Evolutionary conservation across 441 rosid genomes (phyloP).

Genomic region (Bocquillonia castaneifolia): DNA sequence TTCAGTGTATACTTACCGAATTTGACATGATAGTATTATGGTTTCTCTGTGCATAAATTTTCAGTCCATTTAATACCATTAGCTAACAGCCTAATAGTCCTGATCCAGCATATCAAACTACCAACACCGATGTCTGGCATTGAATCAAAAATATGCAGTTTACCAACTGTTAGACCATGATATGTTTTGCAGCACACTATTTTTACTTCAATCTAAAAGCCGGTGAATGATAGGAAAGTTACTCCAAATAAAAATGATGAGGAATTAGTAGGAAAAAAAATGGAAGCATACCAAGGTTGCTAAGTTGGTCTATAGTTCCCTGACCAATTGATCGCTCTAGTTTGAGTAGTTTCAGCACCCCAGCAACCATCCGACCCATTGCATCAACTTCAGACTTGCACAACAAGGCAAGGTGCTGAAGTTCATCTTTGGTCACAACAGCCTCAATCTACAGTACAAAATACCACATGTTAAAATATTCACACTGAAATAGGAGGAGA

Average conservation of each 20-base stretch:
- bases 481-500: neutral
- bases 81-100: neutral
- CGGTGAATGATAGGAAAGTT: neutral
- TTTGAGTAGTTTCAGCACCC: slow-evolving; percentile 73
- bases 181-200: neutral
- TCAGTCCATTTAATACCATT: neutral
- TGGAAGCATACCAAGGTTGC: slow-evolving; percentile 69
- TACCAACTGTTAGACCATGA: neutral
- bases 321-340: slow-evolving; percentile 79
- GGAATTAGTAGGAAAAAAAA: slow-evolving; percentile 3
- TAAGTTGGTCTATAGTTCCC: slow-evolving; percentile 71
- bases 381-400: slow-evolving; percentile 90
- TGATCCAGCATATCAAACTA: neutral
- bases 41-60: neutral
- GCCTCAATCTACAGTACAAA: slow-evolving; percentile 64
- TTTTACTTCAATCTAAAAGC: neutral
- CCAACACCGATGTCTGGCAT: neutral
- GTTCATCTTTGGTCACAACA: slow-evolving; percentile 78
- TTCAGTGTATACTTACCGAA: neutral
- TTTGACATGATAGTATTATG: neutral
- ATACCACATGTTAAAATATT: slow-evolving; percentile 14
- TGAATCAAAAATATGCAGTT: neutral
- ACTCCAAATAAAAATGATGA: slow-evolving; percentile 1
- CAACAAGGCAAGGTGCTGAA: slow-evolving; percentile 67
- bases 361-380: slow-evolving; percentile 87